Percentiles rank a stretch among this genome's conserved stretches.
Evolutionary conservation across 1,284 basidiomycete species (phyloP).

Genomic region (Polyporus tsugae): DNA sequence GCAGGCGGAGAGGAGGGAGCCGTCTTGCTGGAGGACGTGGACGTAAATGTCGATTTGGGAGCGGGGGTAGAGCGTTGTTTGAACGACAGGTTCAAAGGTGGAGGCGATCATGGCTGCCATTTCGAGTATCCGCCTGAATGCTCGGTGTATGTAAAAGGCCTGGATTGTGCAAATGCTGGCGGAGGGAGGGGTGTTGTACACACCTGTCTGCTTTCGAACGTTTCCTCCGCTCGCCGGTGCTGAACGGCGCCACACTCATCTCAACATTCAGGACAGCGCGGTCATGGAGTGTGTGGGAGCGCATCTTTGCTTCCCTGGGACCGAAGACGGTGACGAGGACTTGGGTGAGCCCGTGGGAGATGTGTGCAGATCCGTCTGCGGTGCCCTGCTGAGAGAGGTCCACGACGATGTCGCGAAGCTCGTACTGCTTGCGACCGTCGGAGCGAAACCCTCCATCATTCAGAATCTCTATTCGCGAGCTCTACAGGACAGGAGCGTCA

Average conservation of each 20-base stretch:
- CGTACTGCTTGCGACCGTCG: constrained; percentile 90
- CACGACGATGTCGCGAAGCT: constrained; percentile 86
- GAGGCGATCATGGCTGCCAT: constrained; percentile 88
- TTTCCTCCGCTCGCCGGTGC: constrained; percentile 81
- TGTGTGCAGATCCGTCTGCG: constrained; percentile 86
- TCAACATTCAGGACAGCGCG: constrained; percentile 89
- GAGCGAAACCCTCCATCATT: constrained; percentile 91
- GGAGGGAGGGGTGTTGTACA: constrained; percentile 44
- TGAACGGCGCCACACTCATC: constrained; percentile 86
- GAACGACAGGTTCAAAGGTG: constrained; percentile 95
- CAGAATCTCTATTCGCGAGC: constrained; percentile 86
- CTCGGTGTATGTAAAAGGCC: constrained; percentile 21
- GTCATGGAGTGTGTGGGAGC: constrained; percentile 81
- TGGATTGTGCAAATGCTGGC: neutral
- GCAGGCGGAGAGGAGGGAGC: constrained; percentile 90
- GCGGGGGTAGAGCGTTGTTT: constrained; percentile 91
- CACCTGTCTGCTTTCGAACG: constrained; percentile 89
- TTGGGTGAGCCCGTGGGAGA: constrained; percentile 91
- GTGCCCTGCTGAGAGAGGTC: constrained; percentile 79
- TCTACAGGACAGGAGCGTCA: constrained; percentile 47
- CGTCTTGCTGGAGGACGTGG: constrained; percentile 93
- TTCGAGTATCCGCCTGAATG: constrained; percentile 84
- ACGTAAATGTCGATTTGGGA: constrained; percentile 95
- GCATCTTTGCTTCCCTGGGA: constrained; percentile 86
- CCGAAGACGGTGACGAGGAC: constrained; percentile 91